Evolutionary conservation across 371 early-diverging fungal genomes (phyloP).

Genomic region (Blakeslea trispora): DNA sequence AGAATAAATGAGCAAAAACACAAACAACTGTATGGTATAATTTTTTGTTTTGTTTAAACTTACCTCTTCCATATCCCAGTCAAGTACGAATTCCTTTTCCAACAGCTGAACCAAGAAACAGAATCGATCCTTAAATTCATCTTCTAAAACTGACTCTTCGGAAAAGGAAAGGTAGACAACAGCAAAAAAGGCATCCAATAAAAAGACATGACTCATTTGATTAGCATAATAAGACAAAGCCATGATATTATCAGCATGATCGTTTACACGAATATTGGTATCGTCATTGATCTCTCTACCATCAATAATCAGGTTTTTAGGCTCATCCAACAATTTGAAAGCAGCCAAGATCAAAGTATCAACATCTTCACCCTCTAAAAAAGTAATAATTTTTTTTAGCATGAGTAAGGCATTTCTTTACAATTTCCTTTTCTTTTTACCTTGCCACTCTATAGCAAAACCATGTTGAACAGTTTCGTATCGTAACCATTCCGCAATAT

Average conservation of each 20-base stretch:
- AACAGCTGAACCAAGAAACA: conserved; percentile 47
- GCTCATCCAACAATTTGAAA: conserved; percentile 45
- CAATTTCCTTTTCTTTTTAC: conserved; percentile 29
- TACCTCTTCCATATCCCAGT: conserved; percentile 47
- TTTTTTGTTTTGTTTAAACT: too few relatives aligned
- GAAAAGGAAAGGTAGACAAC: conserved; percentile 49
- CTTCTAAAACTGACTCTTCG: conserved; percentile 34
- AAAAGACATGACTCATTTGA: conserved; percentile 44
- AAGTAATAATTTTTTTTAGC: background rate
- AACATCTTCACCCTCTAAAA: conserved; percentile 47
- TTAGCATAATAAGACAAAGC: conserved; percentile 52
- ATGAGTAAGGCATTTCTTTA: background rate
- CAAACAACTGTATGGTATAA: too few relatives aligned
- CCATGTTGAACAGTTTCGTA: conserved; percentile 30
- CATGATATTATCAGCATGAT: conserved; percentile 58
- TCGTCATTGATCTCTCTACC: conserved; percentile 49
- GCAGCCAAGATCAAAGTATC: conserved; percentile 41
- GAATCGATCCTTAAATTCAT: conserved; percentile 54
- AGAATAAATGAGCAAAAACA: background rate
- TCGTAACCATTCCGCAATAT: conserved; percentile 47
- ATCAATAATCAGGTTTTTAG: conserved; percentile 51
- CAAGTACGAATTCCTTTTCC: conserved; percentile 47
- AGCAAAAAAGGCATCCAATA: conserved; percentile 49
- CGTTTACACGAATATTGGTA: conserved; percentile 51
- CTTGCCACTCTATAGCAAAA: conserved; percentile 45